Base-by-base conservation (phyloP, 1,284 basidiomycete species). In the Ceratobasidium sp. region DNA sequence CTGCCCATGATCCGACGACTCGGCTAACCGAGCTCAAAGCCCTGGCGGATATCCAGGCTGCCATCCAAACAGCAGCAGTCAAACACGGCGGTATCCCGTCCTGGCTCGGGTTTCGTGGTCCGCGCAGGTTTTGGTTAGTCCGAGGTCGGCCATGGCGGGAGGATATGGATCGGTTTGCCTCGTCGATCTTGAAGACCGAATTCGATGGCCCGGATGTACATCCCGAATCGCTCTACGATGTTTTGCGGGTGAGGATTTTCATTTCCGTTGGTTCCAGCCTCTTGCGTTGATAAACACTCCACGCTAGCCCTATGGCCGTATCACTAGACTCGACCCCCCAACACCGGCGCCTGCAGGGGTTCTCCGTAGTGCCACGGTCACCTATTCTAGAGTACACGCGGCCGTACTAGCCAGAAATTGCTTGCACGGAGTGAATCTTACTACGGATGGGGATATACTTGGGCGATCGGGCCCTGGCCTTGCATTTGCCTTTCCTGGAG, bases 151-250 rank as follows among this genome's bases (percentile, higher is more conserved):
- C 96, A 6, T 97, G 95, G 94, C 88, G 88, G 79, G 95, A 96
- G 93, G 96, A 98, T 81, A 91, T 97, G 90, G 88, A 92, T 80
- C 88, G 94, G 65, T 97, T 91, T 83, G 91, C 95, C 0, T 93
- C 94, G 6, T 85, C 87, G 1, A 87, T 92, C 18, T 82, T 98
- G 59, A 90, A 90, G 78, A 89, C 97, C n/a, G 86, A 90, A 8
- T 97, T 96, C 81, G 93, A 97, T 44, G 96, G 96, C 0, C 92
- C 94, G 0, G 95, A 97, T 82, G 86, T 96, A 2, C 88, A 89
- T 38, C 94, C 97, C 83, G 94, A 97, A 83, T 83, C 87, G 0
- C 84, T 96, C 0, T 96, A 94, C 81, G 84, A 89, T 48, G 83
- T 93, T 23, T 88, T 94, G 76, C 88, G 94, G 68, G 93, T 93